phyloP scores from a whole-genome alignment of 495 filamentous ascomycete genomes.

The Penicillium diatomitis region DNA sequence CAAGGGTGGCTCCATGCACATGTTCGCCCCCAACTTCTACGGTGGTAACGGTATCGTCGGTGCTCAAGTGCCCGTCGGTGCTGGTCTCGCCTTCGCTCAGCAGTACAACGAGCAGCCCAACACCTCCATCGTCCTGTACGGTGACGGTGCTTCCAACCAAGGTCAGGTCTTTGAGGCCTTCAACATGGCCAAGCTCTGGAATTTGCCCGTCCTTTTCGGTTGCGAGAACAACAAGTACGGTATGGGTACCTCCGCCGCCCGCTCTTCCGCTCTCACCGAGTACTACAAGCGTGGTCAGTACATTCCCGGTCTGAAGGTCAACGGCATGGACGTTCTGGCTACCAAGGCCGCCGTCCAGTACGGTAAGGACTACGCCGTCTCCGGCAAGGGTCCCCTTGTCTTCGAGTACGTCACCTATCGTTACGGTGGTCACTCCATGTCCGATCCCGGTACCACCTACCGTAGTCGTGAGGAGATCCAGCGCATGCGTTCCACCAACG shows the following conservation, averaged over 20 bases:
- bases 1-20: constrained; percentile 99
- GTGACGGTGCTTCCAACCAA: constrained; percentile 97
- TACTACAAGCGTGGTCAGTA: constrained; percentile 99
- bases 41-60: constrained; percentile 99
- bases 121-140: constrained; percentile 83
- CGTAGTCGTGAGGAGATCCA: constrained; percentile 98
- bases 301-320: constrained; percentile 98
- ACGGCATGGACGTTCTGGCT: constrained; percentile 98
- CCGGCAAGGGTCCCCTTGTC: constrained; percentile 84
- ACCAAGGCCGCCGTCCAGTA: constrained; percentile 93
- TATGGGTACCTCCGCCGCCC: constrained; percentile 95
- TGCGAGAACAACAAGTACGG: constrained; percentile 99
- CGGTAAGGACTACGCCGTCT: constrained; percentile 72
- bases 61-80: constrained; percentile 95
- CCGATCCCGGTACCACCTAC: constrained; percentile 97
- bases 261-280: constrained; percentile 89
- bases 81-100: constrained; percentile 93
- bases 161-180: constrained; percentile 99
- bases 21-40: constrained; percentile 97
- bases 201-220: constrained; percentile 85
- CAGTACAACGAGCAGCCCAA: constrained; percentile 81
- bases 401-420: constrained; percentile 99
- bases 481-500: constrained; percentile 96
- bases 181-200: constrained; percentile 99
- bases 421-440: constrained; percentile 99